Evolutionary conservation across 106 monocot genomes (phyloP).

Genomic region (Platanthera guangdongensis): DNA sequence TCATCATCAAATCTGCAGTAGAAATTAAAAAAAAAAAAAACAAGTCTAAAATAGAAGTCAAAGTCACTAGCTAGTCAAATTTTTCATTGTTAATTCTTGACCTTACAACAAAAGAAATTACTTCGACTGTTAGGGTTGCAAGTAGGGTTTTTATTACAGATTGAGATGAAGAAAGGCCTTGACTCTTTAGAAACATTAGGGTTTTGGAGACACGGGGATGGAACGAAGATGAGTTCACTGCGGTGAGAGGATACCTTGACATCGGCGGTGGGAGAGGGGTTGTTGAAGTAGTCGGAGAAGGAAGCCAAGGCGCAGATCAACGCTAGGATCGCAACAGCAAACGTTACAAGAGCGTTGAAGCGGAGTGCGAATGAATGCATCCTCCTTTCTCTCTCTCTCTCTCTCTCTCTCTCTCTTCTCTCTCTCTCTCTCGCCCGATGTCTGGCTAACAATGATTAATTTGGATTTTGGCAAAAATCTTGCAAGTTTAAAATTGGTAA

Average conservation of each 20-base stretch:
- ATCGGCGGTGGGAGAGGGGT: slow-evolving; percentile 51
- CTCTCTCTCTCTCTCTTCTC: not conserved
- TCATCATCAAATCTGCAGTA: not conserved
- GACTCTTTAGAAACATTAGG: not conserved
- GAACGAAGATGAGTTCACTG: not conserved
- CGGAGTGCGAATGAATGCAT: slow-evolving; percentile 80
- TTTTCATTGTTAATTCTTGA: not conserved
- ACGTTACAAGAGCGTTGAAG: slow-evolving; percentile 63
- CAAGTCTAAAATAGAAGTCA: not conserved
- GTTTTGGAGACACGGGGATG: not conserved
- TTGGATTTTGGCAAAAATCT: no score
- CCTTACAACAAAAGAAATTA: no score
- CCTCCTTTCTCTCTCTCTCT: slow-evolving; percentile 4
- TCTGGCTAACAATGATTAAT: no score
- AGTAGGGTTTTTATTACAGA: no score
- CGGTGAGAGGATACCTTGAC: slow-evolving; percentile 37
- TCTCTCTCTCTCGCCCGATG: no score
- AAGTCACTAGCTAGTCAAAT: not conserved
- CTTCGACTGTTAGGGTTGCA: no score
- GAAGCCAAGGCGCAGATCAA: slow-evolving; percentile 75
- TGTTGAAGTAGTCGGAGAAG: slow-evolving; percentile 76
- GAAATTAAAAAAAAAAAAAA: slow-evolving; percentile 1
- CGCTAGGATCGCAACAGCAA: slow-evolving; percentile 65
- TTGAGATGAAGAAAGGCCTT: no score
- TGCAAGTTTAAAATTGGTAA: no score